Evolutionary conservation across 2,329 filamentous ascomycete genomes (phyloP), one percentile per base, ranked within the genome.

Genomic region (Didymella glomerata): DNA sequence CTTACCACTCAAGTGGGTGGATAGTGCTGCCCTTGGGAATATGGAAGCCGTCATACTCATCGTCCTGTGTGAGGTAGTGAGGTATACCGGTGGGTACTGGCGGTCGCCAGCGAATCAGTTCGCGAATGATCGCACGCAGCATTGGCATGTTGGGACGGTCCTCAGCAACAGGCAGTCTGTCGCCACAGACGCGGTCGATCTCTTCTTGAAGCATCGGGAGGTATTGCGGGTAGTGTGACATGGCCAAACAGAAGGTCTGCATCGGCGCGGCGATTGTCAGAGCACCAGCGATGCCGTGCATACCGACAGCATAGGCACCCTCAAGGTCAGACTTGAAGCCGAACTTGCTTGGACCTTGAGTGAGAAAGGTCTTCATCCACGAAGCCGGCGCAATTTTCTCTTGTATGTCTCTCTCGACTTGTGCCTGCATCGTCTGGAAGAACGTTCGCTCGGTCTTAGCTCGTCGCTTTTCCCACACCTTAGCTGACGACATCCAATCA

Each of bases 11-110:
- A 25, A 79, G 72, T 5, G 79, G 76, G 57, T 81, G 79, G 51
- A 81, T 75, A 6, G 76, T 76, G 49, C 78, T 79, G 2, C 85
- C 86, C n/a, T 81, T 82, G 10, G 84, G 85, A 48, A 88, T 86
- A 57, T 81, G 80, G 72, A 85, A 83, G 32, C 81, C 85, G 20
- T 83, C 76, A 66, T 87, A 88, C 11, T 81, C 76, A 54, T 88
- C 86, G 48, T 88, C 85, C 46, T 82, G 71, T 1, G 83, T 76
- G 14, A 83, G 79, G 44, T 76, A 79, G 68, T 88, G 86, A 2
- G 86, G 85, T 34, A 88, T 82, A 50, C 76, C 77, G 27, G 77
- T 78, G 4, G 77, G 77, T 27, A 79, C 77, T 36, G 76, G 74
- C 24, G 80, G 80, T 24, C 80, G 77, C 80, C 80, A 82, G 56